phyloP scores from a whole-genome alignment of 768 basidiomycete species.

The Lactarius deliciosus region DNA sequence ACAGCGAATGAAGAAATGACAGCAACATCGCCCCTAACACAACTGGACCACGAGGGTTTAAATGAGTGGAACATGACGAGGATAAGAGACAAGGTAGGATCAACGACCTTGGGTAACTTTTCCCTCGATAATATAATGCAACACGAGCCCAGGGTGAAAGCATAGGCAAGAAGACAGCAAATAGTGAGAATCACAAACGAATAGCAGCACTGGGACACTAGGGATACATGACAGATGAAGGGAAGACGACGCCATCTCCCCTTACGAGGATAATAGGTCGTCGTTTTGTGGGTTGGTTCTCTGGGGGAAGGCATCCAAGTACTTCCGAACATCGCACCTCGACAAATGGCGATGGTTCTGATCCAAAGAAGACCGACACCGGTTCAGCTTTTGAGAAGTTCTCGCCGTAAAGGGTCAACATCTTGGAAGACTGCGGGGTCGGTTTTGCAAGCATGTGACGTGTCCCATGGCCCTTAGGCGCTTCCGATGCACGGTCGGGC shows the following conservation, averaged over 20 bases:
- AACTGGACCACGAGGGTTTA: conserved; percentile 2
- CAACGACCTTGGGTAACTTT: conserved; percentile 4
- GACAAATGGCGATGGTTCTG: conserved; percentile 81
- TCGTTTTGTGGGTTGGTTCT: conserved; percentile 62
- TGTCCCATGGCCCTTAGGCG: conserved; percentile 68
- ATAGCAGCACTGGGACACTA: conserved; percentile 38
- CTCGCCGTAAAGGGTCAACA: conserved; percentile 86
- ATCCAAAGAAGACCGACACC: conserved; percentile 81
- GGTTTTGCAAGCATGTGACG: conserved; percentile 73
- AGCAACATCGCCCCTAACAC: conserved; percentile 2
- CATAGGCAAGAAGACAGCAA: conserved; percentile 26
- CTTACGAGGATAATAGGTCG: conserved; percentile 81
- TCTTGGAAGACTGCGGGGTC: conserved; percentile 72
- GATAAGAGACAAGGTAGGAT: background rate
- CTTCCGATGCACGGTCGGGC: conserved; percentile 83
- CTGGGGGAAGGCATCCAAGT: conserved; percentile 76
- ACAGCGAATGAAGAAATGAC: conserved; percentile 7
- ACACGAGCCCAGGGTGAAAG: conserved; percentile 13
- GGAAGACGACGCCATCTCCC: conserved; percentile 85
- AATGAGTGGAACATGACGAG: background rate
- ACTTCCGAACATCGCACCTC: conserved; percentile 89
- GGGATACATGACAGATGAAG: conserved; percentile 78
- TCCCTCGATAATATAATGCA: conserved; percentile 11
- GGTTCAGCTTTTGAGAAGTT: conserved; percentile 85
- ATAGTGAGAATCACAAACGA: conserved; percentile 9